phyloP scores from a whole-genome alignment of 345 rosid species.

The Salix dunnii region DNA sequence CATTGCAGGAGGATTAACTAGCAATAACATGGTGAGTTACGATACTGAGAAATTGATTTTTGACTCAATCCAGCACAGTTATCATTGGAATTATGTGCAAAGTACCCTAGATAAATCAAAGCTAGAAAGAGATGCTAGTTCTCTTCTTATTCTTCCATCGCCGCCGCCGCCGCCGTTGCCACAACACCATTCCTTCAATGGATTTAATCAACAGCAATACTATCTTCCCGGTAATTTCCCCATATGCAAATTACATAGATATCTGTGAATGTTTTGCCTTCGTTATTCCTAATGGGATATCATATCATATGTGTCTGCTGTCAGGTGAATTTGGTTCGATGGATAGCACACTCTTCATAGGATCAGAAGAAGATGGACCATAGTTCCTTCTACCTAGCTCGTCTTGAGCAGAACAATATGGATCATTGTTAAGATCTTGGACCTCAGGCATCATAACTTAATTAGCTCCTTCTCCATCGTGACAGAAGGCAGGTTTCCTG shows the following conservation, averaged over 20 bases:
- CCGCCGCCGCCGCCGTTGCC: not conserved
- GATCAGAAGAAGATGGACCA: slow-evolving; percentile 3
- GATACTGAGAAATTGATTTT: slow-evolving; percentile 16
- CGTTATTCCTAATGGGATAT: not conserved
- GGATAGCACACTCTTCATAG: slow-evolving; percentile 15
- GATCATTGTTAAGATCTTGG: not conserved
- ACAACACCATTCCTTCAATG: slow-evolving; percentile 13
- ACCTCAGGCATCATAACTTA: not conserved
- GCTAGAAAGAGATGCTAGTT: slow-evolving; percentile 21
- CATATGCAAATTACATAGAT: no score
- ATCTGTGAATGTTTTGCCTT: no score
- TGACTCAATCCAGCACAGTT: slow-evolving; percentile 24
- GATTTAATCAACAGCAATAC: slow-evolving; percentile 24
- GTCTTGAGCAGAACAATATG: not conserved
- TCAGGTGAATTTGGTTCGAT: slow-evolving; percentile 26
- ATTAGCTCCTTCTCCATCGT: not conserved
- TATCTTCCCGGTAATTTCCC: slow-evolving; percentile 27
- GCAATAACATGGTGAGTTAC: not conserved
- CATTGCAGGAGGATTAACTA: slow-evolving; percentile 5
- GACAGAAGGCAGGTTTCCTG: not conserved
- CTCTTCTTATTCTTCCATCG: slow-evolving; percentile 12
- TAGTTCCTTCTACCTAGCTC: not conserved
- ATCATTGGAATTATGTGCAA: slow-evolving; percentile 18
- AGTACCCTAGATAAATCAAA: slow-evolving; percentile 15
- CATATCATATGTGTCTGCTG: not conserved